phyloP scores from a whole-genome alignment of 139 green algal species.

The Volvox africanus region DNA sequence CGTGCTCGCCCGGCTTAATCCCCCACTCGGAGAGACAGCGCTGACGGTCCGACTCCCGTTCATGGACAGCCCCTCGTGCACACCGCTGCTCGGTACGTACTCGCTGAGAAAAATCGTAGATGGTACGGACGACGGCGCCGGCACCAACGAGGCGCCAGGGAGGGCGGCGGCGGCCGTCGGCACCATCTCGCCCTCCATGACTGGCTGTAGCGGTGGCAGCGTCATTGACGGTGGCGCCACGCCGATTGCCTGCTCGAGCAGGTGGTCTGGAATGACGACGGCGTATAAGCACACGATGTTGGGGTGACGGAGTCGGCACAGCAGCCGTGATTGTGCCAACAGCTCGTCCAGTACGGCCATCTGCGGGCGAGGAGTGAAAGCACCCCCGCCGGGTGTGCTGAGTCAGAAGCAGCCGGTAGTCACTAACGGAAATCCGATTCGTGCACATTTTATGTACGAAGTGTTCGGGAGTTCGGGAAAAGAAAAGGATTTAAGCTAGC shows the following conservation, averaged over 20 bases:
- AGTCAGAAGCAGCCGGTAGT: no score
- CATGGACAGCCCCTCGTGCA: slow-evolving; percentile 6
- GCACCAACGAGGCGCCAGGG: neutral
- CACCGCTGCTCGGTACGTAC: slow-evolving; percentile 4
- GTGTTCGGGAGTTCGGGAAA: no score
- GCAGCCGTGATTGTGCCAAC: slow-evolving; percentile 23
- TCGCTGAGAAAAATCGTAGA: slow-evolving; percentile 32
- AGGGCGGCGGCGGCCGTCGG: neutral
- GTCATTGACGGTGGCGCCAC: neutral
- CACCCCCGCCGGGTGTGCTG: no score
- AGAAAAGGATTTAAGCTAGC: no score
- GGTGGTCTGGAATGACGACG: slow-evolving; percentile 46
- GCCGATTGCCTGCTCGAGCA: neutral
- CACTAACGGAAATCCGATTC: no score
- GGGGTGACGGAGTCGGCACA: slow-evolving; percentile 58
- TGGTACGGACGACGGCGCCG: slow-evolving; percentile 13
- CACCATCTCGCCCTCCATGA: no score
- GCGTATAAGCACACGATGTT: slow-evolving; percentile 75
- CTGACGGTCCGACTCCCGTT: slow-evolving; percentile 32
- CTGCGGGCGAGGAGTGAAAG: no score
- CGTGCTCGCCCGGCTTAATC: neutral
- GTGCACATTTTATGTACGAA: no score
- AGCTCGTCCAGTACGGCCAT: slow-evolving; percentile 46
- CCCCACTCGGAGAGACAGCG: neutral
- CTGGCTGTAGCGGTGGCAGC: neutral